phyloP scores from a whole-genome alignment of 192 early-diverging fungal genomes.

The Entomortierella chlamydospora region DNA sequence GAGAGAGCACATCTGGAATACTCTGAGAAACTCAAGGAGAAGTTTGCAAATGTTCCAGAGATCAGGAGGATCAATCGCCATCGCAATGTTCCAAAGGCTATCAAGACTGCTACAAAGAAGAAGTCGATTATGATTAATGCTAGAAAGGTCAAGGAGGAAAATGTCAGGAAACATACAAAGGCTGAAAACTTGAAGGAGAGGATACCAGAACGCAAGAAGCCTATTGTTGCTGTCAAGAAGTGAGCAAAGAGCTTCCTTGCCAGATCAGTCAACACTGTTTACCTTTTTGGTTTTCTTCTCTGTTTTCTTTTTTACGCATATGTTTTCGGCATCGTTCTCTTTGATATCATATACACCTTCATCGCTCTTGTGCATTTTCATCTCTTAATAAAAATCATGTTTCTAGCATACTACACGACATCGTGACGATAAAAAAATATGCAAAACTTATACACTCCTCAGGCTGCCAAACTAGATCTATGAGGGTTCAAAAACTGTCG shows the following conservation, averaged over 20 bases:
- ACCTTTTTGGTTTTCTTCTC: background rate
- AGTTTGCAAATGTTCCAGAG: slow-evolving; percentile 92
- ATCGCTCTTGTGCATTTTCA: too few relatives aligned
- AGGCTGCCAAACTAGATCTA: too few relatives aligned
- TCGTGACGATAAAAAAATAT: too few relatives aligned
- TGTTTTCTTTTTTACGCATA: slow-evolving; percentile 3
- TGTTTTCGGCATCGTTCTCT: too few relatives aligned
- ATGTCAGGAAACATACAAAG: slow-evolving; percentile 87
- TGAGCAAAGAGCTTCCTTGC: too few relatives aligned
- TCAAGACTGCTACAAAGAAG: slow-evolving; percentile 82
- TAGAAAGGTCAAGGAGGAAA: slow-evolving; percentile 90
- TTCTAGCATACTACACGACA: too few relatives aligned
- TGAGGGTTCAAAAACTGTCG: too few relatives aligned
- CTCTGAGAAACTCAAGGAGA: slow-evolving; percentile 89
- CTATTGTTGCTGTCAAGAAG: slow-evolving; percentile 73
- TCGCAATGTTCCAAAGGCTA: slow-evolving; percentile 85
- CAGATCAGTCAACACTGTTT: background rate
- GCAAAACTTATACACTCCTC: too few relatives aligned
- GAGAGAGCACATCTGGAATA: slow-evolving; percentile 87
- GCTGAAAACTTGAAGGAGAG: slow-evolving; percentile 65
- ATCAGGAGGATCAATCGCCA: slow-evolving; percentile 88
- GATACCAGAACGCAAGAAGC: slow-evolving; percentile 78
- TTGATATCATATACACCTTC: too few relatives aligned
- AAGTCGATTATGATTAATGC: slow-evolving; percentile 87
- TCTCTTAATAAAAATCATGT: too few relatives aligned